Evolutionary conservation across 2,329 filamentous ascomycete species (phyloP).

Genomic region (Colletotrichum shisoi): DNA sequence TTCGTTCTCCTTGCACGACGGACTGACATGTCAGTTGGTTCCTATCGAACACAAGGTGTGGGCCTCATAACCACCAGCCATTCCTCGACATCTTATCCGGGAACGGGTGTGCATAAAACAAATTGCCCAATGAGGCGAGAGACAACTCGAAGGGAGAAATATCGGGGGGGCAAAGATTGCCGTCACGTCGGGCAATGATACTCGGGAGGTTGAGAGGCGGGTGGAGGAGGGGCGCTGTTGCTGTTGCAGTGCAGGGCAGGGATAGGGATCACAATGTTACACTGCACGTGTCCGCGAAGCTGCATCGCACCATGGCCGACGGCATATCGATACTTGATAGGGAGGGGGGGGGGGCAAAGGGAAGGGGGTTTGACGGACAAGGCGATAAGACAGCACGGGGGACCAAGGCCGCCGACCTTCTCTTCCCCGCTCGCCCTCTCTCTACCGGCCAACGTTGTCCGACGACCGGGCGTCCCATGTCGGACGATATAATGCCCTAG

Average conservation of each 20-base stretch:
- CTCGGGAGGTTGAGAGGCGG: neutral
- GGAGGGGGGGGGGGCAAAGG: too few relatives aligned
- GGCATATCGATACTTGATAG: conserved; percentile 10
- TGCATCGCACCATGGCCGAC: conserved; percentile 20
- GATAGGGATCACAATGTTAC: conserved; percentile 19
- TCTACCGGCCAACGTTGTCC: neutral
- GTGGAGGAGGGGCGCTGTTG: neutral
- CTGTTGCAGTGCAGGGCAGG: neutral
- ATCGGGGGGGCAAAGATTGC: conserved; percentile 15
- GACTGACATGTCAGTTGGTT: neutral
- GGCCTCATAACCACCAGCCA: neutral
- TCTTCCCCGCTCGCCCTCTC: too few relatives aligned
- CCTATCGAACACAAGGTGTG: too few relatives aligned
- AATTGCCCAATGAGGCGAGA: conserved; percentile 1
- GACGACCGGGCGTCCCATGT: conserved; percentile 2
- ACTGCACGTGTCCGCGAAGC: conserved; percentile 18
- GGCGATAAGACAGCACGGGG: conserved; percentile 25
- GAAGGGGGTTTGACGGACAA: neutral
- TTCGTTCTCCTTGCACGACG: neutral
- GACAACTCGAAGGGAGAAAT: neutral
- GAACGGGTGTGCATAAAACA: neutral
- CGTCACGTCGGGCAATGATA: conserved; percentile 26
- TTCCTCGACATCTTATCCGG: neutral
- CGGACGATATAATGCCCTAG: neutral
- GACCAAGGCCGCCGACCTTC: neutral